phyloP scores from a whole-genome alignment of 495 filamentous ascomycete species.

The Corynascus novoguineensis region DNA sequence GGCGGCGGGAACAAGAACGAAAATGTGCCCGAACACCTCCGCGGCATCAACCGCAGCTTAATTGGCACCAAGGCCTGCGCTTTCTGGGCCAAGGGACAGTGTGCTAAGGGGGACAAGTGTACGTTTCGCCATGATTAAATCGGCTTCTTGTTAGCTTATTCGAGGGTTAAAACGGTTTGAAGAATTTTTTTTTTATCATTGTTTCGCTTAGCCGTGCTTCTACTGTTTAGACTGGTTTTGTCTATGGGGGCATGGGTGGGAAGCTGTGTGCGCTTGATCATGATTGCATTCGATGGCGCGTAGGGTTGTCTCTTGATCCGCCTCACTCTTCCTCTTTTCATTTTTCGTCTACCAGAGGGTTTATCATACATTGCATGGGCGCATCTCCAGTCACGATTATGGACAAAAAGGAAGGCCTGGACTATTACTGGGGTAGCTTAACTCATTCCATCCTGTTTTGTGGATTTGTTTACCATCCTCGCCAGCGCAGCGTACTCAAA shows the following conservation, averaged over 20 bases:
- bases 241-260: not conserved
- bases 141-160: too few relatives aligned
- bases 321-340: not conserved
- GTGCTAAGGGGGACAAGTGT: slow-evolving; percentile 78
- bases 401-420: not conserved
- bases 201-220: not conserved
- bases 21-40: slow-evolving; percentile 32
- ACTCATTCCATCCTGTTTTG: too few relatives aligned
- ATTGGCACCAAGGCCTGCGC: slow-evolving; percentile 60
- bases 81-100: slow-evolving; percentile 74
- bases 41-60: slow-evolving; percentile 38
- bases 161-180: not conserved
- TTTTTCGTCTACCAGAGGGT: not conserved
- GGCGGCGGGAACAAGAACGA: slow-evolving; percentile 9
- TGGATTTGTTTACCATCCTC: not conserved
- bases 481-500: not conserved
- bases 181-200: not conserved
- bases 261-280: not conserved
- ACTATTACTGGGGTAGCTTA: too few relatives aligned
- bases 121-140: slow-evolving; percentile 66
- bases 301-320: not conserved
- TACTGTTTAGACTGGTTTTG: not conserved
- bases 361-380: not conserved
- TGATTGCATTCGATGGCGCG: not conserved
- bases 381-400: not conserved